These are phyloP conservation scores for Cytospora piceicola DNA, from an alignment of 2,329 filamentous ascomycete genomes.

Conservation along the genomic window DNA sequence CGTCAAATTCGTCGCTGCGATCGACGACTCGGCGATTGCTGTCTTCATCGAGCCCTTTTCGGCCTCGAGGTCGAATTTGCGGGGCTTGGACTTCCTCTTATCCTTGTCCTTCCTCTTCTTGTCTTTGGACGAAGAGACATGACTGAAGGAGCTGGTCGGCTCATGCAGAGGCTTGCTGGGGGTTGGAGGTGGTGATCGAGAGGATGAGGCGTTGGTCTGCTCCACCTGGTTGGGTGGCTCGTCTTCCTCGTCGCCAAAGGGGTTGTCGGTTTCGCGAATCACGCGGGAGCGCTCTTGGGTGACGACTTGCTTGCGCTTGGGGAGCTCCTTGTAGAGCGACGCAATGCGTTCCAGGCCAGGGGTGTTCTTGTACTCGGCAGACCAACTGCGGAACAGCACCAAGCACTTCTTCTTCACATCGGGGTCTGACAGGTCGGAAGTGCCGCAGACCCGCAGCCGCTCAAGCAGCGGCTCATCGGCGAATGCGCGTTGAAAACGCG, in stretches of 20 bases:
- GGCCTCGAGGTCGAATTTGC: conserved; percentile 79
- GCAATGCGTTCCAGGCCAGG: conserved; percentile 80
- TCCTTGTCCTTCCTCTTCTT: conserved; percentile 50
- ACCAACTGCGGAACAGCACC: conserved; percentile 85
- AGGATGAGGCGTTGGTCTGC: conserved; percentile 37
- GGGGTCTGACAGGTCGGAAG: conserved; percentile 80
- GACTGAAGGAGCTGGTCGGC: conserved; percentile 46
- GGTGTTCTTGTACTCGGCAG: conserved; percentile 76
- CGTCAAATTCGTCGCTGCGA: conserved; percentile 86
- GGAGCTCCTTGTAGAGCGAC: conserved; percentile 74
- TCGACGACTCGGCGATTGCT: conserved; percentile 85
- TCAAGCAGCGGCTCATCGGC: conserved; percentile 91
- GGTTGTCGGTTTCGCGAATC: conserved; percentile 76
- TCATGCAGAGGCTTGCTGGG: conserved; percentile 33
- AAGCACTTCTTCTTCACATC: conserved; percentile 89
- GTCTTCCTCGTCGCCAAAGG: conserved; percentile 69
- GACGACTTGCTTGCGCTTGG: conserved; percentile 69
- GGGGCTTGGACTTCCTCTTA: conserved; percentile 58
- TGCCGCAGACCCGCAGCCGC: conserved; percentile 83
- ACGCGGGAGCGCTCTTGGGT: conserved; percentile 82
- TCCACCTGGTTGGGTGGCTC: conserved; percentile 47
- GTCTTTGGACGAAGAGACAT: conserved; percentile 50
- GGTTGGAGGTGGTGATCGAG: conserved; percentile 31
- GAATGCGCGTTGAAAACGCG: conserved; percentile 83
- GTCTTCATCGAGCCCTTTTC: conserved; percentile 88